Base-by-base conservation (phyloP, 1,284 basidiomycete species). In the Singerocomus inundabilis region DNA sequence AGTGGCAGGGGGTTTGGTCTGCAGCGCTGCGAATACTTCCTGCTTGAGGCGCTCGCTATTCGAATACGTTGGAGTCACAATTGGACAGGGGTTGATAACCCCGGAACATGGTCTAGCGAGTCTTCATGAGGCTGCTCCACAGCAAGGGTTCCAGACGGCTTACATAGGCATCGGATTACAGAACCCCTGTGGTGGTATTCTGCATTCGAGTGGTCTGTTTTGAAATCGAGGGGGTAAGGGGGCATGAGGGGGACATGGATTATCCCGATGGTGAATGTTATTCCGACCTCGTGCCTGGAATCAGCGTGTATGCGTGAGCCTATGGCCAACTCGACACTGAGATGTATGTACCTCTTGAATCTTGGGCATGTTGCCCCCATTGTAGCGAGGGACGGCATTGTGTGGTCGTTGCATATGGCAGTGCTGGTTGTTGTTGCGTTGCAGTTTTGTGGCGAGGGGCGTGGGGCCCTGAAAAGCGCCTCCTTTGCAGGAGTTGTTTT, bases 101-200 rank as follows among this genome's bases (percentile, higher is more conserved):
- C 8, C 24, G 4, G 44, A n/a, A 43, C 42, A 53, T 32, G 46
- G 45, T 42, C 60, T 66, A 25, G 8, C 8, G 21, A 26, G n/a
- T 43, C 10, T 62, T 25, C 33, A 26, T 18, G 13, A 21, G 7
- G 11, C 3, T 25, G 7, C 29, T 24, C 15, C 6, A 29, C 21
- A 7, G 7, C 15, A 32, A 6, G 21, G 8, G 10, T 4, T 26
- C 21, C 1, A n/a, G 6, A 21, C 1, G 10, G 1, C 57, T 54
- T 50, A 51, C 64, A 25, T 24, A 4, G 55, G 42, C 1, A 30
- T 3, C 42, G 52, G 21, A 34, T 11, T 0, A 40, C 39, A 51
- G 4, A 31, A 25, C n/a, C 16, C 49, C 12, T 24, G 30, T 1
- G 12, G 36, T 40, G 10, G 4, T 9, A 24, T 26, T 13, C 18